These are phyloP conservation scores for Actinomucor elegans DNA, from an alignment of 371 early-diverging fungal species.

Conservation along the genomic window DNA sequence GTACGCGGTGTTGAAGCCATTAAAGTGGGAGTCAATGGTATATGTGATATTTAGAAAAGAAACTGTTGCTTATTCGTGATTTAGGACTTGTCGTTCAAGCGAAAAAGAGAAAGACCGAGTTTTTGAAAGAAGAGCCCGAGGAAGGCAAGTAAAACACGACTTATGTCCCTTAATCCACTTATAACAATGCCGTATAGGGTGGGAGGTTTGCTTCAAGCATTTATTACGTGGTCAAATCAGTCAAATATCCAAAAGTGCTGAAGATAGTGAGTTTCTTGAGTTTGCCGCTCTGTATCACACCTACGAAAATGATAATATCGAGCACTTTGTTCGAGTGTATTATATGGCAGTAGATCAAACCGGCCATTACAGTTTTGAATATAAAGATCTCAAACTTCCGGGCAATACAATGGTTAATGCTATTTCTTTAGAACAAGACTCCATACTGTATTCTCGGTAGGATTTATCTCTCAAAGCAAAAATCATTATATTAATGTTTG, in stretches of 20 bases:
- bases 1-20: conserved; percentile 20
- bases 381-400: conserved; percentile 38
- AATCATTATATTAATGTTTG: neutral
- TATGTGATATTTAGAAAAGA: neutral
- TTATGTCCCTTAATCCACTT: neutral
- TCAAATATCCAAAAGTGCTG: conserved; percentile 10
- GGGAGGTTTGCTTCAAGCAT: conserved; percentile 33
- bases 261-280: conserved; percentile 11
- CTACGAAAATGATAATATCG: conserved; percentile 31
- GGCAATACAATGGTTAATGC: conserved; percentile 37
- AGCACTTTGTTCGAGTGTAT: conserved; percentile 38
- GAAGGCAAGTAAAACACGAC: conserved; percentile 1
- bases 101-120: conserved; percentile 8
- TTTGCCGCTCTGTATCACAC: conserved; percentile 39
- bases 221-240: conserved; percentile 32
- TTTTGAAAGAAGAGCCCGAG: conserved; percentile 5
- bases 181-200: conserved; percentile 8
- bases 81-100: conserved; percentile 21
- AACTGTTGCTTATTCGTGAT: neutral
- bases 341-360: conserved; percentile 16
- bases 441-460: conserved; percentile 41
- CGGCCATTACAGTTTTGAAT: conserved; percentile 9
- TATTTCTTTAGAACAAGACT: conserved; percentile 35
- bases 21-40: conserved; percentile 21
- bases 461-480: no score